A percentile compares a stretch with the other conserved stretches of the same genome.
Conservation (phyloP, 805 yeast species). For the Schizosaccharomyces pombe region DNA sequence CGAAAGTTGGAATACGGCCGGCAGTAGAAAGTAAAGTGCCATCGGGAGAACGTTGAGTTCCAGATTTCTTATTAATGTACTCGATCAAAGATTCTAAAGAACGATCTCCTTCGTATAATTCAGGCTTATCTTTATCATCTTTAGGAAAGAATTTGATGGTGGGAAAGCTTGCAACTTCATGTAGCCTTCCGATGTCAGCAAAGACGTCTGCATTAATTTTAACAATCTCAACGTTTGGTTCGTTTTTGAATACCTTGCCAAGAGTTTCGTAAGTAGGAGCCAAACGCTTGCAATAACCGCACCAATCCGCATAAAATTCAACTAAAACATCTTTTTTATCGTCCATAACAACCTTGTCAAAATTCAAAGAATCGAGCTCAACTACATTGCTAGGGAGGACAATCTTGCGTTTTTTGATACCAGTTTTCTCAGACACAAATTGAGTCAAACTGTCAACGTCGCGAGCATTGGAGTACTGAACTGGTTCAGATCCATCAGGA, state of each 20-base stretch:
- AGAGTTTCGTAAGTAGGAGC: constrained; percentile 37
- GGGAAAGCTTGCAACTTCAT: constrained; percentile 57
- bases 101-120: constrained; percentile 48
- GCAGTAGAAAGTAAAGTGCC: constrained; percentile 21
- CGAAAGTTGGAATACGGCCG: constrained; percentile 20
- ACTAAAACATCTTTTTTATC: constrained; percentile 21
- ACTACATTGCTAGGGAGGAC: constrained; percentile 9
- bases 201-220: constrained; percentile 68
- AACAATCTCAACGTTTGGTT: constrained; percentile 44
- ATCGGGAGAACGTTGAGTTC: constrained; percentile 27
- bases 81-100: constrained; percentile 43
- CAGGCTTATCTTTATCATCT: constrained; percentile 32
- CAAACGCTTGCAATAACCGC: constrained; percentile 72
- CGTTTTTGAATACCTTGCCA: background rate
- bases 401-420: constrained; percentile 6
- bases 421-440: constrained; percentile 20
- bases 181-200: constrained; percentile 45
- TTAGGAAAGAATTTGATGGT: constrained; percentile 33
- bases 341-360: constrained; percentile 21
- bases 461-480: constrained; percentile 18
- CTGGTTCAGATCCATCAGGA: constrained; percentile 29
- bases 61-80: constrained; percentile 42
- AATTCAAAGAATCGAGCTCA: constrained; percentile 20
- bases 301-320: constrained; percentile 41
- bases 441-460: constrained; percentile 31